Evolutionary conservation across 768 basidiomycete genomes (phyloP).

Genomic region (Suillus tomentosus): DNA sequence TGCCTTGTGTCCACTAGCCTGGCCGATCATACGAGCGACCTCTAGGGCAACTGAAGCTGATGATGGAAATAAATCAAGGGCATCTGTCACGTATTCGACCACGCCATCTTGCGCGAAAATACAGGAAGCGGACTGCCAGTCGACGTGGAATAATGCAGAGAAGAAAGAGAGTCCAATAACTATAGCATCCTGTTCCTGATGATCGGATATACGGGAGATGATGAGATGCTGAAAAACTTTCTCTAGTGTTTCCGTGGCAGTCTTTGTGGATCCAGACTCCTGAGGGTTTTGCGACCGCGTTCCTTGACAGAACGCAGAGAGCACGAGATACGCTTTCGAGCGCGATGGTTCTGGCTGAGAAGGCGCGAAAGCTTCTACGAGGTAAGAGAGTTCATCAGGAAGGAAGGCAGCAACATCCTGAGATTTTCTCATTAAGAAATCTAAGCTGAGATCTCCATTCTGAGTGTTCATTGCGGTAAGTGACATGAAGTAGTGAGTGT

Average conservation of each 20-base stretch:
- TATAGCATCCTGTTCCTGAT: constrained; percentile 49
- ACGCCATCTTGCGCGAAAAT: constrained; percentile 68
- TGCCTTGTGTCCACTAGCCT: constrained; percentile 72
- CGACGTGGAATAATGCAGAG: constrained; percentile 83
- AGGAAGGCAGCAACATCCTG: constrained; percentile 40
- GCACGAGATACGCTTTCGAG: constrained; percentile 70
- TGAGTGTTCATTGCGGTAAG: background rate
- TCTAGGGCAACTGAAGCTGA: constrained; percentile 52
- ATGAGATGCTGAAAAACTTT: constrained; percentile 54
- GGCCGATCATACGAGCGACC: constrained; percentile 73
- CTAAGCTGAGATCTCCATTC: constrained; percentile 20
- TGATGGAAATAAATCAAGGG: constrained; percentile 63
- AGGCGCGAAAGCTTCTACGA: constrained; percentile 55
- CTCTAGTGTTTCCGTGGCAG: constrained; percentile 51
- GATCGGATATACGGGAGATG: constrained; percentile 52
- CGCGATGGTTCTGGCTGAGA: constrained; percentile 45
- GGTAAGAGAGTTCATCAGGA: constrained; percentile 56
- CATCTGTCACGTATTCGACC: constrained; percentile 65
- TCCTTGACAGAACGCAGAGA: constrained; percentile 70
- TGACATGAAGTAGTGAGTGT: background rate
- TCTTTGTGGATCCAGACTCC: constrained; percentile 39
- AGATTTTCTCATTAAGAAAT: constrained; percentile 35
- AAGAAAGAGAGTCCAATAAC: constrained; percentile 66
- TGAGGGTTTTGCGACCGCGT: constrained; percentile 43
- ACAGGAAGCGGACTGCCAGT: constrained; percentile 61